phyloP scores from a whole-genome alignment of 106 monocot species.

The Allium sativum region DNA sequence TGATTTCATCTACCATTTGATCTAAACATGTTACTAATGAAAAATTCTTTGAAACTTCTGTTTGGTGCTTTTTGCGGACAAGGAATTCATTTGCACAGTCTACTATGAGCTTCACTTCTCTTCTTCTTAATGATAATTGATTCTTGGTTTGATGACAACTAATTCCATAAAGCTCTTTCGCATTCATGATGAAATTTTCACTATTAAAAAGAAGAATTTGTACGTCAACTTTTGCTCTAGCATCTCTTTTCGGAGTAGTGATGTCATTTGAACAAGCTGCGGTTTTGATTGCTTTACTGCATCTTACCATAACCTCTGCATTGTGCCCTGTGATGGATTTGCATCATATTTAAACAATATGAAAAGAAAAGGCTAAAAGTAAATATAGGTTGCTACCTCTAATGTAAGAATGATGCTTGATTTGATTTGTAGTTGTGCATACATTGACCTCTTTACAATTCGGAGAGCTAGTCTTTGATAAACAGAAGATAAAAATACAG shows the following conservation, averaged over 20 bases:
- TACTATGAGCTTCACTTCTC: slow-evolving; percentile 15
- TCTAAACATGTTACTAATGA: not conserved
- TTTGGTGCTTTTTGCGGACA: slow-evolving; percentile 22
- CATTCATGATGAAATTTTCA: slow-evolving; percentile 21
- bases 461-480: no score
- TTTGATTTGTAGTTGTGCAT: slow-evolving; percentile 5
- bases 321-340: no score
- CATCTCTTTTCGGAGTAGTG: not conserved
- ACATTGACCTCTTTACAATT: slow-evolving; percentile 11
- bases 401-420: not conserved
- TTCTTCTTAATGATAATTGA: not conserved
- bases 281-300: no score
- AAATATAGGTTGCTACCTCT: no score
- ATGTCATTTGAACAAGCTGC: not conserved
- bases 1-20: slow-evolving; percentile 28
- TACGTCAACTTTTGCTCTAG: slow-evolving; percentile 12
- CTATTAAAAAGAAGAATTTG: slow-evolving; percentile 26
- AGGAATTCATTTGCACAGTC: slow-evolving; percentile 40
- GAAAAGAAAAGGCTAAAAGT: no score
- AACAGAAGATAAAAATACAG: no score
- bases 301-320: no score
- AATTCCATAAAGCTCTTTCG: slow-evolving; percentile 14
- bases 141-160: not conserved
- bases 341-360: no score
- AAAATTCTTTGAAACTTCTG: not conserved